Evolutionary conservation across 139 green algal genomes (phyloP).

Genomic region (Picochlorum sp.): DNA sequence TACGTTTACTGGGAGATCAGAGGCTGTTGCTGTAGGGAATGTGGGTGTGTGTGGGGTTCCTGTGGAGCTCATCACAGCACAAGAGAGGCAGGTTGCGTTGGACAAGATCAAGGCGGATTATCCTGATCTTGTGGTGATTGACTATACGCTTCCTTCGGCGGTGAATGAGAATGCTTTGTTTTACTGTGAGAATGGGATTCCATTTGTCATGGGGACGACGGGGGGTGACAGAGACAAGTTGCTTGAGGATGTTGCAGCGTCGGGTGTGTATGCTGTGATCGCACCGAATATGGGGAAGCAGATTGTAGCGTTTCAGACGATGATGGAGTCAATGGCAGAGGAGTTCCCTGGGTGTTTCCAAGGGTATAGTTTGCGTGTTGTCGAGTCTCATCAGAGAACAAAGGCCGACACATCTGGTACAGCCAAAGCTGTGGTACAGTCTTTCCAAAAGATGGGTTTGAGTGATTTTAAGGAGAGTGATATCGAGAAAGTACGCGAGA

Average conservation of each 20-base stretch:
- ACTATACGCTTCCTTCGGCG: conserved; percentile 87
- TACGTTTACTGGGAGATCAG: conserved; percentile 55
- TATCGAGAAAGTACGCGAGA: conserved; percentile 70
- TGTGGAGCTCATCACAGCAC: conserved; percentile 44
- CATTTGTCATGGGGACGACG: conserved; percentile 99
- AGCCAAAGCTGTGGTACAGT: conserved; percentile 85
- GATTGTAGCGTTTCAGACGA: conserved; percentile 86
- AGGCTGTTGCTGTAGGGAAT: conserved; percentile 49
- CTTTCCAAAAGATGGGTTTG: conserved; percentile 75
- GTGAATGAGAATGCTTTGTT: conserved; percentile 85
- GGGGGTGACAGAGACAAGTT: conserved; percentile 85
- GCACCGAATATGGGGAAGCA: conserved; percentile 99
- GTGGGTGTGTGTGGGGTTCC: conserved; percentile 48
- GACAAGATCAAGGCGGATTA: conserved; percentile 45
- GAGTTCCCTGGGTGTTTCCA: conserved; percentile 88
- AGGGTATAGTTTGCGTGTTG: conserved; percentile 83
- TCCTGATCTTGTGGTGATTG: conserved; percentile 81
- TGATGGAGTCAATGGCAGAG: conserved; percentile 86
- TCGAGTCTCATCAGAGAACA: conserved; percentile 92
- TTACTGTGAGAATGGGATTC: conserved; percentile 69
- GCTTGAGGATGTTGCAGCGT: conserved; percentile 37
- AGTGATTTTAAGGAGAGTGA: conserved; percentile 60
- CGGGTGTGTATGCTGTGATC: conserved; percentile 83
- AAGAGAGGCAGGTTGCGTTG: conserved; percentile 43
- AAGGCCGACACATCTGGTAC: conserved; percentile 92